Conservation (phyloP, 139 green algal genomes). For the Chlorella sp. region DNA sequence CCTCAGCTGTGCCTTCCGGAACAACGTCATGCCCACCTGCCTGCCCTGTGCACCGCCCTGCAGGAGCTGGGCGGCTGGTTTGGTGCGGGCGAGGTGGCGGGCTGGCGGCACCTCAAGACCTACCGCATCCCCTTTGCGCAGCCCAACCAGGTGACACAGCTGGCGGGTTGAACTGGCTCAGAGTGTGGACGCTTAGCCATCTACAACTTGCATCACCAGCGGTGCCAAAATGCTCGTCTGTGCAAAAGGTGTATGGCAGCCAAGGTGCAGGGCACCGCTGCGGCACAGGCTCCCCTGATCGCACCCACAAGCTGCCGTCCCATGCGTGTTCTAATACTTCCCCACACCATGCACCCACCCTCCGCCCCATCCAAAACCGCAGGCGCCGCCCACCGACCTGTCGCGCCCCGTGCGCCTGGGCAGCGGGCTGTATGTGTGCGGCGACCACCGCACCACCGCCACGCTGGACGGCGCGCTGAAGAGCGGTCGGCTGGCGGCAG, state of each 20-base stretch:
- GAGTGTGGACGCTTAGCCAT: too few species aligned
- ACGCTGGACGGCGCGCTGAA: constrained; percentile 91
- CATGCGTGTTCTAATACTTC: too few species aligned
- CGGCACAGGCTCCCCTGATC: too few species aligned
- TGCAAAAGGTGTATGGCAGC: too few species aligned
- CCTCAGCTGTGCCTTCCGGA: too few species aligned
- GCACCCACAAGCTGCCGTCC: too few species aligned
- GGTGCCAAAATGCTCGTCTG: too few species aligned
- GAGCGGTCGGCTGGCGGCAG: constrained; percentile 78
- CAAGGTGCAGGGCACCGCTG: too few species aligned
- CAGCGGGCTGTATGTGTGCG: constrained; percentile 77
- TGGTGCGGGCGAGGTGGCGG: constrained; percentile 60
- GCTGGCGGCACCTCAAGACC: constrained; percentile 83
- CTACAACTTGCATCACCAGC: too few species aligned
- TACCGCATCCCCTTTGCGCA: constrained; percentile 98
- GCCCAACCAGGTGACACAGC: constrained; percentile 73
- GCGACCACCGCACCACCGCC: constrained; percentile 89
- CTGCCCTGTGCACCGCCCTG: too few species aligned
- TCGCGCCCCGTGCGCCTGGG: constrained; percentile 67
- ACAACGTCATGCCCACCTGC: too few species aligned
- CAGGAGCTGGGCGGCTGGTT: constrained; percentile 89
- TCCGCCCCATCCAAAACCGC: background rate
- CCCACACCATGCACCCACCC: background rate
- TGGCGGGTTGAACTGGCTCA: background rate
- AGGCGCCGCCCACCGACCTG: constrained; percentile 83